phyloP scores from a whole-genome alignment of 2,329 filamentous ascomycete species.

The Thielaviopsis cerberus region DNA sequence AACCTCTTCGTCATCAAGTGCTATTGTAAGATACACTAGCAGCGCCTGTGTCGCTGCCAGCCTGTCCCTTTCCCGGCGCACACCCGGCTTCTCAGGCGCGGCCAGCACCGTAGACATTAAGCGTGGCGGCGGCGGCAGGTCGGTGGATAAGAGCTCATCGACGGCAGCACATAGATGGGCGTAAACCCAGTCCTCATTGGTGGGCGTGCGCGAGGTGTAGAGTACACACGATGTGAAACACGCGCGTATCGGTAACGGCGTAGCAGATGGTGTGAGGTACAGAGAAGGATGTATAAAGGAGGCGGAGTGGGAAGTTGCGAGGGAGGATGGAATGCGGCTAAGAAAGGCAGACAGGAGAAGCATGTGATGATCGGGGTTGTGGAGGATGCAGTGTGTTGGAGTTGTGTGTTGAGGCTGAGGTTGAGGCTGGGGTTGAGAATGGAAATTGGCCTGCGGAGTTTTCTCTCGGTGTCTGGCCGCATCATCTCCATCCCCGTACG shows the following conservation, averaged over 20 bases:
- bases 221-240: neutral
- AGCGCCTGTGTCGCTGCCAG: conserved; percentile 30
- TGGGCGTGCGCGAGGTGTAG: neutral
- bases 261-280: neutral
- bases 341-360: neutral
- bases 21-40: conserved; percentile 30
- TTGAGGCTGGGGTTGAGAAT: neutral
- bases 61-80: conserved; percentile 13
- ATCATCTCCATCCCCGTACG: neutral
- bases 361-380: neutral
- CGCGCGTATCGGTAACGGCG: neutral
- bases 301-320: neutral
- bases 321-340: neutral
- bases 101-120: neutral
- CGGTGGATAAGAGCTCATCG: neutral
- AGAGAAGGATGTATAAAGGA: conserved; percentile 2
- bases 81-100: neutral
- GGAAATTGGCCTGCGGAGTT: neutral
- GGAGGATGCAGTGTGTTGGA: neutral
- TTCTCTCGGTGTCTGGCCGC: neutral
- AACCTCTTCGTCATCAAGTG: conserved; percentile 33
- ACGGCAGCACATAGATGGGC: neutral
- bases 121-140: neutral
- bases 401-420: neutral
- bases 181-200: neutral